Conservation (phyloP, 768 basidiomycete genomes). For the Sporobolomyces pararoseus region DNA sequence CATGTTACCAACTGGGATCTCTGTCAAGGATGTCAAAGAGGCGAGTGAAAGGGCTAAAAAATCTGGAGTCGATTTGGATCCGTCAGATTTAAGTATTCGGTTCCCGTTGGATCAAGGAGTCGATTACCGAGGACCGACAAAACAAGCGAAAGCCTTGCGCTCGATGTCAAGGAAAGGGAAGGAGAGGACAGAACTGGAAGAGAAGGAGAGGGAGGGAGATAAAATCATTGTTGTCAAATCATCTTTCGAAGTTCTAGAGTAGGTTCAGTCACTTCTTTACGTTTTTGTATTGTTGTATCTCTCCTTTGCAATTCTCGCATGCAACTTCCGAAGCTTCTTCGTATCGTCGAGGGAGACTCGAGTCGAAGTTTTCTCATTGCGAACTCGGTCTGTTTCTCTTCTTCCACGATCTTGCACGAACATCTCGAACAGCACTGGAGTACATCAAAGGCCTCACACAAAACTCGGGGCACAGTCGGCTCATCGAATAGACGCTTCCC, state of each 20-base stretch:
- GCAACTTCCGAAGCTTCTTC: too few relatives aligned
- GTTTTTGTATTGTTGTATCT: slow-evolving; percentile 3
- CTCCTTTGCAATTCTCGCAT: neutral
- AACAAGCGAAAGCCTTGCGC: slow-evolving; percentile 3
- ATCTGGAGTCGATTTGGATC: slow-evolving; percentile 31
- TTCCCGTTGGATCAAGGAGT: slow-evolving; percentile 24
- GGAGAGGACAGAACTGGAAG: slow-evolving; percentile 10
- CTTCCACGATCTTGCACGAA: neutral
- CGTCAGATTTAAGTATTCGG: slow-evolving; percentile 19
- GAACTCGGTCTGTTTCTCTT: too few relatives aligned
- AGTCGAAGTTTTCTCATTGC: too few relatives aligned
- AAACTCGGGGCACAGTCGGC: too few relatives aligned
- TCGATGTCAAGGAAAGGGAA: slow-evolving; percentile 7
- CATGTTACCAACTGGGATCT: slow-evolving; percentile 34
- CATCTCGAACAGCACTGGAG: too few relatives aligned
- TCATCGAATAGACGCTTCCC: too few relatives aligned
- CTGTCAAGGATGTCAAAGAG: neutral
- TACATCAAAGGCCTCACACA: neutral
- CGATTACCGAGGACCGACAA: slow-evolving; percentile 11
- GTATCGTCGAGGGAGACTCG: too few relatives aligned
- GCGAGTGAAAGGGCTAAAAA: slow-evolving; percentile 14
- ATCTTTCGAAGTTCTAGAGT: neutral
- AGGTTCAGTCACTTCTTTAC: neutral
- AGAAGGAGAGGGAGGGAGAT: slow-evolving; percentile 7
- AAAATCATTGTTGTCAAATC: slow-evolving; percentile 13